These are phyloP conservation scores for Paracoccidioides lutzii DNA, from an alignment of 2,329 filamentous ascomycete species.

Conservation along the genomic window DNA sequence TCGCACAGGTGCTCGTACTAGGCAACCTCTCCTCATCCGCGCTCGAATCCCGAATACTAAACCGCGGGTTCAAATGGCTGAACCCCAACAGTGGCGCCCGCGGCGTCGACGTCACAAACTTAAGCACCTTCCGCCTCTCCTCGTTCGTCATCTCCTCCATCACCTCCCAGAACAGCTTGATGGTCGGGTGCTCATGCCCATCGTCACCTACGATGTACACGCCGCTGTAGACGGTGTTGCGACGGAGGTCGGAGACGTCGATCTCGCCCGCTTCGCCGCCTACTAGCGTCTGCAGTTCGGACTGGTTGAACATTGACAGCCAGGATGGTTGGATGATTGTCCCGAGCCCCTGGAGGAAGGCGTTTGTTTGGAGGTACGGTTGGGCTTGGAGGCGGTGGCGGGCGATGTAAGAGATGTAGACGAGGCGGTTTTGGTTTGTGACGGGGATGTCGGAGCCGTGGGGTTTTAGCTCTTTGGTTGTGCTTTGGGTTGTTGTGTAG, in stretches of 20 bases:
- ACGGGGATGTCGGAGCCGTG: slow-evolving; percentile 65
- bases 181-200: slow-evolving; percentile 67
- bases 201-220: slow-evolving; percentile 86
- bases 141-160: slow-evolving; percentile 62
- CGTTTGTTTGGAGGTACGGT: slow-evolving; percentile 65
- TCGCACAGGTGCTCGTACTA: slow-evolving; percentile 92
- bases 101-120: slow-evolving; percentile 91
- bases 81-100: slow-evolving; percentile 84
- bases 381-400: slow-evolving; percentile 75
- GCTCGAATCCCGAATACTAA: slow-evolving; percentile 79
- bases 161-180: slow-evolving; percentile 83
- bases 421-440: slow-evolving; percentile 79
- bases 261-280: slow-evolving; percentile 78
- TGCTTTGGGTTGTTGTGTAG: slow-evolving; percentile 27
- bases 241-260: slow-evolving; percentile 71
- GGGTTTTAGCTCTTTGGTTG: slow-evolving; percentile 60
- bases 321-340: slow-evolving; percentile 82
- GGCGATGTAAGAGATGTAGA: slow-evolving; percentile 90
- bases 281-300: slow-evolving; percentile 83
- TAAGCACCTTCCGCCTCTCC: slow-evolving; percentile 74
- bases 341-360: slow-evolving; percentile 75
- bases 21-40: slow-evolving; percentile 65
- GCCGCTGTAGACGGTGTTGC: slow-evolving; percentile 76
- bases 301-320: slow-evolving; percentile 98
- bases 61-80: slow-evolving; percentile 66